Conservation (phyloP, 129 eudicot genomes). For the Centrapalus pauciflorus region DNA sequence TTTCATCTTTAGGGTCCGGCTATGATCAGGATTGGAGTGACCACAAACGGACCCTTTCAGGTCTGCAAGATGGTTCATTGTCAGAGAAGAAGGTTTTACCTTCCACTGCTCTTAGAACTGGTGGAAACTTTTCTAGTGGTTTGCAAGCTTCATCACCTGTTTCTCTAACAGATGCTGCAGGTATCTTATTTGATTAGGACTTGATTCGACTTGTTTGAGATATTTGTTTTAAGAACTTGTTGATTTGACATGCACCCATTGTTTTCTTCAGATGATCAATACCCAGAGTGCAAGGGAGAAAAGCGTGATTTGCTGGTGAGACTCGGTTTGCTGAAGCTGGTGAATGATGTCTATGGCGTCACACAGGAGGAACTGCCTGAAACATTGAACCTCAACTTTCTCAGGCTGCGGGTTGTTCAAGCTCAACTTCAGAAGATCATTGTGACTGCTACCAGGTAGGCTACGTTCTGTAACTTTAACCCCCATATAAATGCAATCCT, state of each 20-base stretch:
- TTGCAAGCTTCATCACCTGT: slow-evolving; percentile 28
- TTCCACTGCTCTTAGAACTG: slow-evolving; percentile 73
- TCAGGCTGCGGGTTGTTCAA: slow-evolving; percentile 65
- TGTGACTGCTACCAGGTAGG: slow-evolving; percentile 81
- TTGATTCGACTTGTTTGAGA: neutral
- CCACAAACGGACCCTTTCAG: slow-evolving; percentile 37
- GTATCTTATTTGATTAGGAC: slow-evolving; percentile 22
- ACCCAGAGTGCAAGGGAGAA: slow-evolving; percentile 79
- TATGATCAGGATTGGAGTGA: slow-evolving; percentile 66
- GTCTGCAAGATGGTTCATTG: slow-evolving; percentile 34
- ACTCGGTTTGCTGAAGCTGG: slow-evolving; percentile 80
- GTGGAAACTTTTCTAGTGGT: slow-evolving; percentile 58
- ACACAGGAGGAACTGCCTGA: slow-evolving; percentile 72
- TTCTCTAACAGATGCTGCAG: slow-evolving; percentile 30
- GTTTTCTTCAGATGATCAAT: slow-evolving; percentile 33
- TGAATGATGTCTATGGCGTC: slow-evolving; percentile 58
- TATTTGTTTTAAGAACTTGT: neutral
- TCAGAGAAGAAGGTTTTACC: slow-evolving; percentile 39
- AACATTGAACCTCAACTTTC: slow-evolving; percentile 68
- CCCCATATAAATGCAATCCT: too few species aligned
- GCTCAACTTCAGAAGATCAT: slow-evolving; percentile 80
- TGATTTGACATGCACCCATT: neutral
- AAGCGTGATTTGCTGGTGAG: slow-evolving; percentile 73
- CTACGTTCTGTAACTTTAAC: neutral
- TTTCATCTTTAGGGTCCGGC: slow-evolving; percentile 36